Conservation (phyloP, 768 basidiomycete genomes). For the Daedaleopsis nitida region DNA sequence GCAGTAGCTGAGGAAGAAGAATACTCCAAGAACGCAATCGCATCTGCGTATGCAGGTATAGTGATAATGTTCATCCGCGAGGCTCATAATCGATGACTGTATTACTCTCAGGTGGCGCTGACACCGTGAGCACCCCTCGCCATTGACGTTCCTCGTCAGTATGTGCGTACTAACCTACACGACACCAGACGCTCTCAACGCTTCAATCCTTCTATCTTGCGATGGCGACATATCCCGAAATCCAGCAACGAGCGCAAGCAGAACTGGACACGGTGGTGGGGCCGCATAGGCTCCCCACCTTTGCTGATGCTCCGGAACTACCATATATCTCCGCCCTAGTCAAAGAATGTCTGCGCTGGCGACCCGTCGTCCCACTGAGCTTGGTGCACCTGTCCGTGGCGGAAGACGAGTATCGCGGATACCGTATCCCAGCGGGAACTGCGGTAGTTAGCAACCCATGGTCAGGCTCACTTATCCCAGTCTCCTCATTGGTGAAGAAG, state of each 20-base stretch:
- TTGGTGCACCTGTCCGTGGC: slow-evolving; percentile 17
- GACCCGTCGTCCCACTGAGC: slow-evolving; percentile 16
- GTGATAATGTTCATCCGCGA: background rate
- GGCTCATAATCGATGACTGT: background rate
- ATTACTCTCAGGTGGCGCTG: slow-evolving; percentile 2
- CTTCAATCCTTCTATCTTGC: slow-evolving; percentile 27
- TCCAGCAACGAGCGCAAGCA: slow-evolving; percentile 27
- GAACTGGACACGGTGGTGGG: slow-evolving; percentile 30
- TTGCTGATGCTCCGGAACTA: slow-evolving; percentile 13
- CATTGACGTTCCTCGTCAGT: background rate
- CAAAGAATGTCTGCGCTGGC: slow-evolving; percentile 28
- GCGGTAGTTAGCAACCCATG: slow-evolving; percentile 23
- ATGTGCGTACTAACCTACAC: background rate
- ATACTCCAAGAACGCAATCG: slow-evolving; percentile 1
- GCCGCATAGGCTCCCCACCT: slow-evolving; percentile 12
- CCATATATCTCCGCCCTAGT: slow-evolving; percentile 27
- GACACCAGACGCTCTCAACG: slow-evolving; percentile 23
- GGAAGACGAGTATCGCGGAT: slow-evolving; percentile 32
- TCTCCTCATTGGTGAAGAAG: background rate
- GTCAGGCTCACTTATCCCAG: background rate
- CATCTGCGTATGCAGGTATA: slow-evolving; percentile 13
- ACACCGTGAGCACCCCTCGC: slow-evolving; percentile 4
- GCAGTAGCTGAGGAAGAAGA: background rate
- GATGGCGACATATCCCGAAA: slow-evolving; percentile 29
- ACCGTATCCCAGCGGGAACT: slow-evolving; percentile 32